These are phyloP conservation scores for Lactarius vividus DNA, from an alignment of 768 basidiomycete species.

Conservation along the genomic window DNA sequence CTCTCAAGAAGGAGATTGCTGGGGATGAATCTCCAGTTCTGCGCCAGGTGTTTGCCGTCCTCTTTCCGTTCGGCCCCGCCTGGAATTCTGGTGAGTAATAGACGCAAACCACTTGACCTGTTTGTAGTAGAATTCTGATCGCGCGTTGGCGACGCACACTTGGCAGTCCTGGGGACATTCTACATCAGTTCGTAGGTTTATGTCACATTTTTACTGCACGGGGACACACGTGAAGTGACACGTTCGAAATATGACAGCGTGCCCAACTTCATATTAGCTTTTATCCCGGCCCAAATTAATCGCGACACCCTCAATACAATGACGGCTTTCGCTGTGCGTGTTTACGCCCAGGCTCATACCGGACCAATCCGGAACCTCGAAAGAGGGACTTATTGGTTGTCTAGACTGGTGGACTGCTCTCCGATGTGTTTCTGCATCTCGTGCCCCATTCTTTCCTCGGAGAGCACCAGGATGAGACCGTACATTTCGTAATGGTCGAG, in stretches of 20 bases:
- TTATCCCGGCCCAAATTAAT: conserved; percentile 87
- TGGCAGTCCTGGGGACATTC: conserved; percentile 78
- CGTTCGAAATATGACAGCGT: conserved; percentile 48
- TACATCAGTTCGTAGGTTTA: conserved; percentile 89
- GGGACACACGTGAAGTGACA: conserved; percentile 26
- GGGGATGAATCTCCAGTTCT: conserved; percentile 68
- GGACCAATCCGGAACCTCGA: background rate
- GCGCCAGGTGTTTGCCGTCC: conserved; percentile 72
- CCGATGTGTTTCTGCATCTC: conserved; percentile 90
- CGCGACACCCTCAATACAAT: conserved; percentile 85
- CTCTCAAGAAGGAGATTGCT: conserved; percentile 60
- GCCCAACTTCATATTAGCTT: conserved; percentile 92
- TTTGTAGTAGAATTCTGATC: background rate
- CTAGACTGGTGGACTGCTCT: conserved; percentile 86
- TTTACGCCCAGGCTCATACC: conserved; percentile 1
- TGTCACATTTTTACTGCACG: conserved; percentile 9
- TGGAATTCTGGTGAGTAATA: conserved; percentile 66
- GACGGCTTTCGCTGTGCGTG: conserved; percentile 86
- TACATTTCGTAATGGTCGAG: conserved; percentile 81
- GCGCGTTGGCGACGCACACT: conserved; percentile 12
- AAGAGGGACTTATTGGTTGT: conserved; percentile 15
- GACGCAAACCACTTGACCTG: background rate
- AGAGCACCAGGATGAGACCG: conserved; percentile 69
- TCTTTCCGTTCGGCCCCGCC: conserved; percentile 89
- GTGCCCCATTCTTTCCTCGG: conserved; percentile 93